Evolutionary conservation across 495 filamentous ascomycete species (phyloP).

Genomic region (Talaromyces borbonicus): DNA sequence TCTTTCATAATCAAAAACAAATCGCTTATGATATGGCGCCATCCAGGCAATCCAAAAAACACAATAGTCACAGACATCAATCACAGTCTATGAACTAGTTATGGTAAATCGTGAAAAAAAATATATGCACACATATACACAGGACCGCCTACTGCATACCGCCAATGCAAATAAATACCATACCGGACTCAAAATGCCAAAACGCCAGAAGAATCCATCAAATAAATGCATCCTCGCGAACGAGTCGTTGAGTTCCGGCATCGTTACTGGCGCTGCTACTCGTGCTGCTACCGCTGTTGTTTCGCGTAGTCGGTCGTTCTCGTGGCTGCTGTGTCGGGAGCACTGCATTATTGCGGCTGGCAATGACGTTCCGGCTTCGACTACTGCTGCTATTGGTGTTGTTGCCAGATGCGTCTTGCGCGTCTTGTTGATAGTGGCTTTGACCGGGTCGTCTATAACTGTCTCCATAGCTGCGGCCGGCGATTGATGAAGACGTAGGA

Average conservation of each 20-base stretch:
- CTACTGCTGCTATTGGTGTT: neutral
- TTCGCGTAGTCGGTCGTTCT: conserved; percentile 4
- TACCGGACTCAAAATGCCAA: no score
- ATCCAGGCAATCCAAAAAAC: neutral
- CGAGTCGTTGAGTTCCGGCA: conserved; percentile 2
- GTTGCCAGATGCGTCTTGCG: neutral
- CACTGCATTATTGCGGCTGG: neutral
- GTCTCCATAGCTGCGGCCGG: conserved; percentile 10
- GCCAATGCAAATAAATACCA: no score
- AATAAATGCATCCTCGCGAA: conserved; percentile 18
- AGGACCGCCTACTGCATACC: no score
- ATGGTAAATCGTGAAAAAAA: neutral
- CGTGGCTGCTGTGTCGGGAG: no score
- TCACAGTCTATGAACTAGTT: no score
- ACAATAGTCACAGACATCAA: neutral
- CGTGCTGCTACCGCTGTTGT: conserved; percentile 14
- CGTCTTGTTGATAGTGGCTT: neutral
- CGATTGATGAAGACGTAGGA: conserved; percentile 1
- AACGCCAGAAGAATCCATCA: no score
- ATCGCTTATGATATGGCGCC: no score
- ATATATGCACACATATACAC: conserved; percentile 8
- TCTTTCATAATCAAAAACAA: no score
- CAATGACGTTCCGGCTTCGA: neutral
- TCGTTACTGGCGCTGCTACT: conserved; percentile 2
- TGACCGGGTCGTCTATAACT: conserved; percentile 28